phyloP scores from a whole-genome alignment of 2,329 filamentous ascomycete species.

The Colletotrichum spinosum region DNA sequence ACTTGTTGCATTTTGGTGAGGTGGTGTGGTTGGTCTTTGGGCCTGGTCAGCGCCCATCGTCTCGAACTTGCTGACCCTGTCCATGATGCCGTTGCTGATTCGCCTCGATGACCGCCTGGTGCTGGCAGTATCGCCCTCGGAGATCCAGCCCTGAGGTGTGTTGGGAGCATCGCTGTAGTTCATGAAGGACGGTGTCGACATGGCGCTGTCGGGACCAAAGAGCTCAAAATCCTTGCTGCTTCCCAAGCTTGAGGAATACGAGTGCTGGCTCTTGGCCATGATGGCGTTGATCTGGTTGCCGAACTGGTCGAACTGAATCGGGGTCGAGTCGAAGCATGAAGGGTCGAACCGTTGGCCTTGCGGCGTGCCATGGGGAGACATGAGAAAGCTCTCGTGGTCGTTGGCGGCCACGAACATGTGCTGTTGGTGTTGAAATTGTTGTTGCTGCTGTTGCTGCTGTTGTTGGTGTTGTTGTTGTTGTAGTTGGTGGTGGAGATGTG shows the following conservation, averaged over 20 bases:
- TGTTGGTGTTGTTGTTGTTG: conserved; percentile 50
- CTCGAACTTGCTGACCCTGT: conserved; percentile 71
- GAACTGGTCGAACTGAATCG: conserved; percentile 60
- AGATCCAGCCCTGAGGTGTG: conserved; percentile 58
- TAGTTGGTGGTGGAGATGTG: conserved; percentile 40
- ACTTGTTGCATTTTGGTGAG: conserved; percentile 70
- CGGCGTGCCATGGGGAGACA: conserved; percentile 67
- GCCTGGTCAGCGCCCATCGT: conserved; percentile 57
- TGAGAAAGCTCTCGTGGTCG: conserved; percentile 66
- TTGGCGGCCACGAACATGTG: conserved; percentile 45
- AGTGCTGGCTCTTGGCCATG: conserved; percentile 60
- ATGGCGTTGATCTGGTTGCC: conserved; percentile 56
- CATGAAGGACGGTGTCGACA: conserved; percentile 63
- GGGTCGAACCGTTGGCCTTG: conserved; percentile 65
- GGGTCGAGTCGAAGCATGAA: conserved; percentile 56
- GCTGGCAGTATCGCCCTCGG: conserved; percentile 59
- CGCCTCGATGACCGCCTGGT: conserved; percentile 58
- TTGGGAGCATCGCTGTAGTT: conserved; percentile 61
- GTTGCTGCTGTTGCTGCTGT: conserved; percentile 52
- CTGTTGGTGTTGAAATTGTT: conserved; percentile 43
- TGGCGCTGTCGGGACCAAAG: conserved; percentile 58
- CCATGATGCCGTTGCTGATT: conserved; percentile 71
- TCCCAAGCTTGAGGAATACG: conserved; percentile 54
- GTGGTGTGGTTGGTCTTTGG: conserved; percentile 71
- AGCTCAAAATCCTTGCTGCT: conserved; percentile 62